Evolutionary conservation across 2,329 filamentous ascomycete species (phyloP), one percentile per base, ranked within the genome.

Genomic region (Colletotrichum australisinense): DNA sequence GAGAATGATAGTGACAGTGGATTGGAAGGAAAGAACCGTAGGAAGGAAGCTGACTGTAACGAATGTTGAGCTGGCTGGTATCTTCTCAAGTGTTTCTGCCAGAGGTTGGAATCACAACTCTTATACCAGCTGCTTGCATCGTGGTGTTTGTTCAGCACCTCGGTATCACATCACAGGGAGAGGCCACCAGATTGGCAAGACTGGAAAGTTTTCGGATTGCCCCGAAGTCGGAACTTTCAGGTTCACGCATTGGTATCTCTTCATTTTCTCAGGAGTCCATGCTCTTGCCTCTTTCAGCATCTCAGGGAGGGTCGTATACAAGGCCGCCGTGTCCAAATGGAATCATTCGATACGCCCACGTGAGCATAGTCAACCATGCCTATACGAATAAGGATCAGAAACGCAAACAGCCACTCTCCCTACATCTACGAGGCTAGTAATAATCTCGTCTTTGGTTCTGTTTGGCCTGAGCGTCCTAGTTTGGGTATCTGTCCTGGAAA

Each of bases 361-460:
- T 49, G 8, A 49, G 42, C 42, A n/a, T 49, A 1, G 42, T 49
- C 38, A 1, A 42, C 1, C 38, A 1, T 22, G 6, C 0, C 42
- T 0, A 49, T 3, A 11, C 3, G 0, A 49, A 49, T 11, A 2
- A 49, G 42, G 19, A 49, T 3, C 8, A 9, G 3, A 22, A 22
- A 49, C 19, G 19, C 19, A 49, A 49, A 11, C 42, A 22, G 3
- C 8, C 3, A 3, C 42, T n/a, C 42, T 49, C 19, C 42, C 16
- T 49, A 4, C 19, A 1, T n/a, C 19, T 8, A 12, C 0, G 4
- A 35, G 32, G 1, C 32, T 35, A 22, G 2, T 0, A 5, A n/a
- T 22, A 49, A 6, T 11, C 42, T 49, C 42, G 4, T 49, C 42
- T 49, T 1, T n/a, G 19, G 19, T 49, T 11, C 4, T n/a, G 19